Base-by-base conservation (phyloP, 345 rosid species). In the Rhizophora mangle region DNA sequence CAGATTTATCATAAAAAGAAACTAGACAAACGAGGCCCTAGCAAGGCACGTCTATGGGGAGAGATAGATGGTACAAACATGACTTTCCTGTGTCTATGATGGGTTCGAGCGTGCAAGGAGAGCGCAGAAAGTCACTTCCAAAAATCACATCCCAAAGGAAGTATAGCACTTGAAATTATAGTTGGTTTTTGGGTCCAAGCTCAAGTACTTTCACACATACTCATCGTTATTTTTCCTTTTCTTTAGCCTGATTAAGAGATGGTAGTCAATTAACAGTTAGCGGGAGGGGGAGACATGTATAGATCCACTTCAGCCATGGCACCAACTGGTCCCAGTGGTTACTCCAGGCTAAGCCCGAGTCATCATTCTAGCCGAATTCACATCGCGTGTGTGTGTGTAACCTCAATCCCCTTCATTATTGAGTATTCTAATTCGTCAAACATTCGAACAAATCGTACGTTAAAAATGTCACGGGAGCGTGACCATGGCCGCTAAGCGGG, bases 51-150 rank as follows among this genome's bases (percentile, higher is more conserved):
- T 29, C 8, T 7, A 15, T 46, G 51, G n/a, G 53, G 43, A 65
- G 49, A 49, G 49, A 49, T 34, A 30, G 26, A 31, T 57, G 51
- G 46, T 49, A 65, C 43, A 67, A 27, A 20, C 51, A n/a, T 22
- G 20, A 54, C 34, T 6, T 5, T 6, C 5, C 24, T 24, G 24
- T 24, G 24, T 24, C 24, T 24, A 24, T 65, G 77, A 81, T 72
- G 75, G 76, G 8, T 62, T 56, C 43, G 63, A 75, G 79, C 84
- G 71, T 81, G 84, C 81, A 59, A 34, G 13, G 30, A 64, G 70
- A 57, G 72, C 61, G 16, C 21, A 66, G 60, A 70, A 68, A 24
- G 77, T 74, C 62, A 56, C 70, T 75, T 77, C 62, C 29, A 7
- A 18, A 43, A 39, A 72, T 68, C 54, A 63, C 63, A 53, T 68